Evolutionary conservation across 148 eudicot species (phyloP).

Genomic region (Rhododendron ferrugineum): DNA sequence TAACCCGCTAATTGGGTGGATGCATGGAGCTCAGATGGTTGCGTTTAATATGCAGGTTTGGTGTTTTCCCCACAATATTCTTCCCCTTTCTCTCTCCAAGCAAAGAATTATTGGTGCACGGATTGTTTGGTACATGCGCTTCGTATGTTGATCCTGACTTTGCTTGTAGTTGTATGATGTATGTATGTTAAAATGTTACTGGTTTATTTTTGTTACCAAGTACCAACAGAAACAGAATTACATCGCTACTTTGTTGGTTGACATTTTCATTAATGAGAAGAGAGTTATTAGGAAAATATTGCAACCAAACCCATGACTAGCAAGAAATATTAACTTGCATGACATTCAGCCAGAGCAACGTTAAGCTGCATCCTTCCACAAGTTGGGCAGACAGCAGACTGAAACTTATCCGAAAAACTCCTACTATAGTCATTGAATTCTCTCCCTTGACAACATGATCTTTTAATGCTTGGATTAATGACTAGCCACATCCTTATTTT

Average conservation of each 20-base stretch:
- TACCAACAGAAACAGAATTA: not conserved
- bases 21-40: conserved; percentile 95
- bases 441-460: not conserved
- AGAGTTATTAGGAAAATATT: not conserved
- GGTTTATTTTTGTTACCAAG: not conserved
- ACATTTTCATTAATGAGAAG: not conserved
- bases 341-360: not conserved
- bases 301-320: not conserved
- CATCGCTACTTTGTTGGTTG: not conserved
- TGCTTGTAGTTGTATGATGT: not conserved
- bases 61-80: not conserved
- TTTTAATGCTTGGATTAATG: not conserved
- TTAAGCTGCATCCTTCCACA: not conserved
- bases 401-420: not conserved
- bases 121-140: not conserved
- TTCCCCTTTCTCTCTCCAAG: not conserved
- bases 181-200: not conserved
- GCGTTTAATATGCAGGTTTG: conserved; percentile 88
- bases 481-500: not conserved
- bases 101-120: not conserved
- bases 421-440: not conserved
- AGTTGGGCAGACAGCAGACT: not conserved
- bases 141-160: not conserved
- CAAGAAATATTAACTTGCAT: not conserved
- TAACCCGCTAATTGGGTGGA: conserved; percentile 76